These are phyloP conservation scores for Apocynum venetum DNA, from an alignment of 257 asterid genomes.

Conservation along the genomic window DNA sequence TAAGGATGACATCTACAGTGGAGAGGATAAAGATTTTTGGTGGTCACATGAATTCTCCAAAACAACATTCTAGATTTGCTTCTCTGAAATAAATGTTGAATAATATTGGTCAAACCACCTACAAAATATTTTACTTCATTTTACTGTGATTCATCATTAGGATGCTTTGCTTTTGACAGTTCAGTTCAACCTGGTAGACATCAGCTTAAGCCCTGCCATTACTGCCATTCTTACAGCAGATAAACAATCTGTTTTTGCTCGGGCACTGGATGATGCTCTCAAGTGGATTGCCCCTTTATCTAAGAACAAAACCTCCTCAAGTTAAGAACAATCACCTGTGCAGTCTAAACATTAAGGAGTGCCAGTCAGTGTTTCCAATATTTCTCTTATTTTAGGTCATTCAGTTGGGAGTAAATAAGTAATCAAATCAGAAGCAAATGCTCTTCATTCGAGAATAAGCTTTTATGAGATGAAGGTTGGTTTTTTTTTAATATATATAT, in stretches of 20 bases:
- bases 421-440: neutral
- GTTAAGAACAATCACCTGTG: neutral
- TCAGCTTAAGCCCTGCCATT: conserved; percentile 14
- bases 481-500: too few species aligned
- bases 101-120: too few species aligned
- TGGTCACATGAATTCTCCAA: too few species aligned
- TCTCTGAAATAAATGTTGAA: too few species aligned
- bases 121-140: too few species aligned
- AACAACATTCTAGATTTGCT: too few species aligned
- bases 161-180: conserved; percentile 9
- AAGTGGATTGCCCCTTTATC: conserved; percentile 3
- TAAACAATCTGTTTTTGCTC: conserved; percentile 20
- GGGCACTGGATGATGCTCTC: conserved; percentile 5
- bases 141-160: neutral
- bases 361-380: neutral
- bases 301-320: neutral
- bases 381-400: too few species aligned
- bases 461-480: too few species aligned
- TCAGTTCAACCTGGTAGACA: conserved; percentile 1
- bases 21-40: too few species aligned
- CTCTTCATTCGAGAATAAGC: too few species aligned
- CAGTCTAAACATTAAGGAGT: neutral
- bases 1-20: too few species aligned
- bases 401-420: neutral
- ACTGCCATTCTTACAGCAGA: conserved; percentile 13